Base-by-base conservation (phyloP, 2,329 filamentous ascomycete genomes). In the Colletotrichum graminicola region DNA sequence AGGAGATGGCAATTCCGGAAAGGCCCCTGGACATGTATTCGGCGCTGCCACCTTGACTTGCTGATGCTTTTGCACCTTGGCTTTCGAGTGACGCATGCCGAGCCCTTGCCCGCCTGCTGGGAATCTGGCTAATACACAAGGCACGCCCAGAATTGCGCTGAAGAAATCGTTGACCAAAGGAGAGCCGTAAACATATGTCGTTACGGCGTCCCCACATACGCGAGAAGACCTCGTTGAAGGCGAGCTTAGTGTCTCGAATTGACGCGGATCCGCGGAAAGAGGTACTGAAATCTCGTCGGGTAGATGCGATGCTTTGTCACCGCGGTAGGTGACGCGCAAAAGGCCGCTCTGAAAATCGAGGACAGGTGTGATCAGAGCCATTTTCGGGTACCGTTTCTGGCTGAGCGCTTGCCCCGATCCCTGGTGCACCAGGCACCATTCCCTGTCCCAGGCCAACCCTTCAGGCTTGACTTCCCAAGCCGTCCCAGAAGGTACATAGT, bases 391-490 rank as follows among this genome's bases (percentile, higher is more conserved):
- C 74, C 91, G 87, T 82, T 98, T 99, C 81, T 98, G 95, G 78
- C 90, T 97, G 65, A 99, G 84, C 7, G 92, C 94, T 75, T 91
- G 90, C 0, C 94, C 93, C 1, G 95, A 97, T 54, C 94, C 94
- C 77, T 91, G 89, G 78, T 98, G 95, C 18, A 99, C 86, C 26
- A 99, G 84, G 81, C 95, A 98, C 95, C 96, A 99, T 83, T 98
- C 95, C 73, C 96, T 88, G 79, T 99, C 96, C 94, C 95, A 98
- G 11, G 91, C 92, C 2, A 99, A 85, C 0, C 96, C 96, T 82
- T 98, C 94, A 10, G 88, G 85, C 66, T 88, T 89, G 26, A 98
- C 87, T 76, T 93, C 90, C 96, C 96, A 99, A 18, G 85, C 78
- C 10, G 82, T 83, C 2, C 84, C 87, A 0, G 82, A 73, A 1